Evolutionary conservation across 139 green algal genomes (phyloP), one percentile per base, ranked within the genome.

Genomic region (Picochlorum sp.): DNA sequence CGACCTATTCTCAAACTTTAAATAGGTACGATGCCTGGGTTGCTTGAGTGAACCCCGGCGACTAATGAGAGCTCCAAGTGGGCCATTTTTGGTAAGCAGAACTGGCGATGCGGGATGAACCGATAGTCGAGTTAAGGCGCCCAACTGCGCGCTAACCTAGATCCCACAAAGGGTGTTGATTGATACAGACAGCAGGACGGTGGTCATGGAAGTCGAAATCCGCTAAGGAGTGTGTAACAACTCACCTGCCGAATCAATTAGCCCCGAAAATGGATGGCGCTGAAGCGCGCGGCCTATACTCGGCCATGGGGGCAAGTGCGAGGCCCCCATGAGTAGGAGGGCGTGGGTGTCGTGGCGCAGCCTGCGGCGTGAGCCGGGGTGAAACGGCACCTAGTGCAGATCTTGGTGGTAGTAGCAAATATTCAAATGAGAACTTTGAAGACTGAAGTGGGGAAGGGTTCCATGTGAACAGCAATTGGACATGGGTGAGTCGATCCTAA

Each of bases 161-260:
- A 95, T 85, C 78, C 86, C 86, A 91, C 84, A 91, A 91, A 92
- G 80, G 86, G 87, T 92, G 86, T 92, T 92, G 81, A 86, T 92
- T 90, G 75, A 92, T 95, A 85, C 77, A 87, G 84, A 92, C 83
- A 92, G 81, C 83, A 92, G 88, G 86, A 95, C 86, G 88, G 88
- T 95, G 88, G 88, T 86, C 88, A 95, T 93, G 88, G 88, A 95
- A 95, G 88, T 94, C 88, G 86, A 86, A 93, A 95, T 86, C 86
- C 88, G 88, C 88, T 95, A 93, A 94, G 85, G 88, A 95, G 85
- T 95, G 88, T 94, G 88, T 94, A 95, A 95, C 86, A 94, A 94
- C 86, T 92, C 86, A 92, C 86, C 88, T 92, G 86, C 86, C 88
- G 86, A 95, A 93, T 95, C 78, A 90, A 93, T 87, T 90, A 91